Base-by-base conservation (phyloP, 2,329 filamentous ascomycete species). In the Alternaria sp. region DNA sequence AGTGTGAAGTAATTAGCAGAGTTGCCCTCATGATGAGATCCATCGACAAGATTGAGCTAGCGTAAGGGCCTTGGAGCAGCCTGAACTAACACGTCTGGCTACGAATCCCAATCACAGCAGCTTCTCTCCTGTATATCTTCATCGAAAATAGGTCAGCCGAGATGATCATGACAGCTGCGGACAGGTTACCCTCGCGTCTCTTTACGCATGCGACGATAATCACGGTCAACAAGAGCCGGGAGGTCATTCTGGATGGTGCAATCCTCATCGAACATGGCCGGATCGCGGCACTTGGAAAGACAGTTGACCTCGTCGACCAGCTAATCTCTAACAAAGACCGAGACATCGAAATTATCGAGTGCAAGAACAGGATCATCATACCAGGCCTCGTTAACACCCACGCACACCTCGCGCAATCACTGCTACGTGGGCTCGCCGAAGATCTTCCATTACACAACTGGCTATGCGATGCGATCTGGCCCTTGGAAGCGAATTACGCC, bases 141-240 rank as follows among this genome's bases (percentile, higher is more conserved):
- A 38, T 5, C 18, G 2, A 32, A 16, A 12, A 32, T 2, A 30
- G 9, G 38, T 5, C 5, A 16, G 12, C 9, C 14, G 9, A 30
- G 25, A 40, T 5, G 18, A 41, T 11, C 0, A 54, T 59, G 43
- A 16, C 5, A 28, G 16, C 16, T 11, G 9, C 27, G n/a, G 43
- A 4, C 16, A 18, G 22, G 18, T 14, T 11, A 10, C 20, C 22
- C 14, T 30, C 38, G 12, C 48, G 59, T 70, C 72, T 86, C 0
- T 84, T 85, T 63, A 79, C 76, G 1, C 75, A 85, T 65, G 84
- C 81, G 9, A 85, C 83, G 3, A 82, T 87, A 59, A 81, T 86
- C 64, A 86, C 84, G 0, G 76, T 86, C 64, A 84, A 86, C 65
- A 50, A 74, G 28, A 63, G 66, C 16, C 78, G 82, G 20, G 78